Evolutionary conservation across 176 grass and related monocot genomes (phyloP).

Genomic region (Oryza glumipatula): DNA sequence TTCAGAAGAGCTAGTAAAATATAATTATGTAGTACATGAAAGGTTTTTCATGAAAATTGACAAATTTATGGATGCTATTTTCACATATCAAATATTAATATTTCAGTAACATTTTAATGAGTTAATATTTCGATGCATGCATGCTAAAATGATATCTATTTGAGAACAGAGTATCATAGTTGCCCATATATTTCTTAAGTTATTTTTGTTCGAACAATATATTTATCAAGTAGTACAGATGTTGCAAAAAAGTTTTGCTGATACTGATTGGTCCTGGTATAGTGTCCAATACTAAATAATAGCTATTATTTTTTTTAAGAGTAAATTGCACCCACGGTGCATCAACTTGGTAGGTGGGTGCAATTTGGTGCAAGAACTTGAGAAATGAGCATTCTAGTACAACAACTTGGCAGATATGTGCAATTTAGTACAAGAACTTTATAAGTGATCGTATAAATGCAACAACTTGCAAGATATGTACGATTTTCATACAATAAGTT

Average conservation of each 20-base stretch:
- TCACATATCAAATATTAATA: neutral
- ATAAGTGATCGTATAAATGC: no score
- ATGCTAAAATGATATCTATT: neutral
- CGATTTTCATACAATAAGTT: no score
- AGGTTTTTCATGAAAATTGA: neutral
- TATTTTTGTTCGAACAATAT: neutral
- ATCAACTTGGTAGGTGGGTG: no score
- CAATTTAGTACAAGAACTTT: no score
- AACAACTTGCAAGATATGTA: no score
- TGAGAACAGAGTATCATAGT: neutral
- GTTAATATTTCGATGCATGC: neutral
- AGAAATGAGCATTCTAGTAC: no score
- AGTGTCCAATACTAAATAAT: slow-evolving; percentile 1
- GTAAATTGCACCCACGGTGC: no score
- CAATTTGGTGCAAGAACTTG: no score
- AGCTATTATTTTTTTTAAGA: neutral
- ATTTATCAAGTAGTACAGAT: neutral
- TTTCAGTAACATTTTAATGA: neutral
- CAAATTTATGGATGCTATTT: neutral
- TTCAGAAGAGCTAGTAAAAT: neutral
- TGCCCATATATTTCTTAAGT: neutral
- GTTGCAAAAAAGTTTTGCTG: neutral
- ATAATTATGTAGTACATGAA: neutral
- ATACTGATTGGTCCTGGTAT: slow-evolving; percentile 6
- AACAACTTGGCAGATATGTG: no score